Base-by-base conservation (phyloP, 2,329 filamentous ascomycete genomes). In the Pestalotiopsis sp. region DNA sequence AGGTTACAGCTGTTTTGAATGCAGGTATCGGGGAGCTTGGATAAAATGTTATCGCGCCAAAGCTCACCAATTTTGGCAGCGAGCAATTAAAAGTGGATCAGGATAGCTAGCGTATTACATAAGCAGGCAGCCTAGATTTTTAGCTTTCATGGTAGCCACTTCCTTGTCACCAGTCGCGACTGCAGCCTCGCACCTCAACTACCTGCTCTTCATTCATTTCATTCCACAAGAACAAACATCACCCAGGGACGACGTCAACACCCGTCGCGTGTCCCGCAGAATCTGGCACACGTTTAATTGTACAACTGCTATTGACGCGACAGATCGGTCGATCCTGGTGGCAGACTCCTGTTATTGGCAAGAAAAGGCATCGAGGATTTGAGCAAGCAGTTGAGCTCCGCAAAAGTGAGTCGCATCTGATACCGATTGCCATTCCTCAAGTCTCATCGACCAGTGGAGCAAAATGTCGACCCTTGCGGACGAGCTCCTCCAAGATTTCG, bases 401-500 rank as follows among this genome's bases (percentile, higher is more conserved):
- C 61, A 69, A 69, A 65, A 69, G 68, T 69, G 66, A 70, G 69
- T 70, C 61, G 69, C 66, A 67, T 68, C 66, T 36, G 66, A 64
- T 41, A 58, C 62, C 66, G 61, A 27, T 69, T 27, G 62, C 39
- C 66, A 63, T 57, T 59, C 69, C 58, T 66, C 66, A 67, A 65
- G 65, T 70, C 69, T 70, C 67, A 67, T 70, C 67, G 56, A 45
- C 62, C 64, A 66, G 61, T 70, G 61, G 71, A 68, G 36, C 76
- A 80, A 71, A 66, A 97, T 98, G 94, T 94, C 95, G 79, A 97
- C 94, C 59, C 87, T 97, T 72, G 95, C 94, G 71, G 95, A 98
- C 77, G 95, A 98, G 79, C 88, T 99, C 12, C 86, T 98, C 74
- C 93, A 96, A 77, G 94, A 97, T 79, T 96, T 97, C 72, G 94